Base-by-base conservation (phyloP, 495 filamentous ascomycete species). In the Xylaria grammica region DNA sequence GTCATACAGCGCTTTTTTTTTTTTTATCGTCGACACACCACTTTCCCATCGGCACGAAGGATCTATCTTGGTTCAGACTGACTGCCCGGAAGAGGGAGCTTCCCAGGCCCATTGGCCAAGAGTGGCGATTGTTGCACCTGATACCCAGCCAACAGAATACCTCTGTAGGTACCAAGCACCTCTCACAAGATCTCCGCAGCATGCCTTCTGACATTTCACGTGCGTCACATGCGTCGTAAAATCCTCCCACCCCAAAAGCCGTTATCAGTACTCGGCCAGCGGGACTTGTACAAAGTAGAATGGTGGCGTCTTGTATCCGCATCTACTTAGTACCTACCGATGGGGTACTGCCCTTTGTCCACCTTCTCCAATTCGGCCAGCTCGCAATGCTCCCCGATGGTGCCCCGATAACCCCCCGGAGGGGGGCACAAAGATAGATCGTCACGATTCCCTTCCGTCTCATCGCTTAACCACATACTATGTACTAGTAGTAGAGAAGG, bases 121-220 rank as follows among this genome's bases (percentile, higher is more conserved):
- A 30, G 15, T 51, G 32, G 22, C 26, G 44, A 53, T 51, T 34
- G 60, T 29, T n/a, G n/a, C n/a, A n/a, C n/a, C 34, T 36, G 27
- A 59, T 59, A 29, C 56, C 27, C 26, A n/a, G n/a, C n/a, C n/a
- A n/a, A n/a, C n/a, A n/a, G n/a, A n/a, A n/a, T n/a, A n/a, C n/a
- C n/a, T n/a, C n/a, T n/a, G n/a, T n/a, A n/a, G n/a, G n/a, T n/a
- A 34, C 13, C 40, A 42, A 40, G 34, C 34, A 32, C 55, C n/a
- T n/a, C 49, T 55, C 40, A 63, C 60, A 27, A 26, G 38, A 42
- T 63, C 60, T 52, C 8, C 46, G 60, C 60, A 55, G 60, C 49
- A 54, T 48, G 29, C 38, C 13, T 42, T 55, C 15, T 55, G 29
- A 52, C 50, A 63, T 63, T 63, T 63, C 60, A 63, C 60, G 50